These are phyloP conservation scores for Plasmodium vivax DNA, from an alignment of 169 alveolate species.

Conservation along the genomic window DNA sequence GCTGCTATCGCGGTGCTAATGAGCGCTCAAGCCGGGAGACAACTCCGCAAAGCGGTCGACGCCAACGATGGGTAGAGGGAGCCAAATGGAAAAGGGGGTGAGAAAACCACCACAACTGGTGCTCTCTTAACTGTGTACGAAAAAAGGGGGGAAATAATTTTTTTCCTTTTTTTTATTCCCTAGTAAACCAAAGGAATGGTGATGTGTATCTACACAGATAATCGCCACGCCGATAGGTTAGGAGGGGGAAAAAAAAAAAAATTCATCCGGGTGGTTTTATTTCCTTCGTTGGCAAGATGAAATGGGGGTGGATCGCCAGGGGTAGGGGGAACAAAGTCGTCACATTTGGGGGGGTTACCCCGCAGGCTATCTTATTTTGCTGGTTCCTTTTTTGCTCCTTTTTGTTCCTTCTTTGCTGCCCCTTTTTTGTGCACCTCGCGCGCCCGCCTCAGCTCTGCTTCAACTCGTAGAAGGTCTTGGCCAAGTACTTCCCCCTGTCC, in stretches of 20 bases:
- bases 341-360: neutral
- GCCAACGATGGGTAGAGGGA: neutral
- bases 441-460: conserved; percentile 16
- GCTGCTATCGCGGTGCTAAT: neutral
- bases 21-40: neutral
- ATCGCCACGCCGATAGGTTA: neutral
- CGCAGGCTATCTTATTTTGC: neutral
- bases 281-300: neutral
- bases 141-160: neutral
- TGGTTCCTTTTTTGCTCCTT: neutral
- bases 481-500: conserved; percentile 67
- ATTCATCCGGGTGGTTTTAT: neutral
- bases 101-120: neutral
- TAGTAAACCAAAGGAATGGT: neutral
- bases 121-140: neutral
- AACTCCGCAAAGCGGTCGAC: neutral
- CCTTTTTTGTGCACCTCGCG: neutral
- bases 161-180: neutral
- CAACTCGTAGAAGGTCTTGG: conserved; percentile 58
- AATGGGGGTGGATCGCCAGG: neutral
- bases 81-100: neutral
- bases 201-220: neutral
- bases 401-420: neutral
- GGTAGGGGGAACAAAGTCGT: neutral
- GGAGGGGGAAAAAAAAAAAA: neutral